Percentiles rank a stretch among this genome's conserved stretches.
Evolutionary conservation across 1,139 yeast species (phyloP).

Genomic region (Candida buenavistaensis): DNA sequence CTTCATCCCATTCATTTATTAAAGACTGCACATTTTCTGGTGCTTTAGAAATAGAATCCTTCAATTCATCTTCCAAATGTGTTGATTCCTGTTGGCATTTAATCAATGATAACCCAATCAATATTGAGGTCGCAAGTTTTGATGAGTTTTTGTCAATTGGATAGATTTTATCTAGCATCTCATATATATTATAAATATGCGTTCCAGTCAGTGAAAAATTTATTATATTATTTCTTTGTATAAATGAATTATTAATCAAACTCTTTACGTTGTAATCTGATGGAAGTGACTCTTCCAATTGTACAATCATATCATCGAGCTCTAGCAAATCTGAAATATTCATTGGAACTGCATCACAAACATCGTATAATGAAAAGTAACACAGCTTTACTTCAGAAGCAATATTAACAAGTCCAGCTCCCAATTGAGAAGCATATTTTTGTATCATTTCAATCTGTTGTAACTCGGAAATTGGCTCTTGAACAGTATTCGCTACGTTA

Average conservation of each 20-base stretch:
- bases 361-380: slow-evolving; percentile 24
- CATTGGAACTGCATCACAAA: slow-evolving; percentile 24
- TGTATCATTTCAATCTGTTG: slow-evolving; percentile 10
- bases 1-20: slow-evolving; percentile 28
- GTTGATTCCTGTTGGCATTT: slow-evolving; percentile 19
- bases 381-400: too few relatives aligned
- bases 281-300: slow-evolving; percentile 38
- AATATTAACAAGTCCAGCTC: slow-evolving; percentile 6
- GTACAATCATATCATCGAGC: slow-evolving; percentile 52
- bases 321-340: slow-evolving; percentile 36
- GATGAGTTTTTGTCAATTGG: background rate
- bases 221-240: slow-evolving; percentile 8
- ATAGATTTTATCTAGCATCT: slow-evolving; percentile 5
- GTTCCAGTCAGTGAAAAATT: slow-evolving; percentile 4
- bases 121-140: slow-evolving; percentile 12
- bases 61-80: slow-evolving; percentile 13
- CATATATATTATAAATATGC: slow-evolving; percentile 12
- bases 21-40: slow-evolving; percentile 22
- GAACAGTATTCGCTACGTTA: too few relatives aligned
- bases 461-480: slow-evolving; percentile 2
- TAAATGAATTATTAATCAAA: slow-evolving; percentile 13
- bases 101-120: slow-evolving; percentile 27
- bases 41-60: slow-evolving; percentile 16
- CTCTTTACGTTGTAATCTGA: slow-evolving; percentile 20
- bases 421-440: slow-evolving; percentile 11